A percentile compares a stretch with the other conserved stretches of the same genome.
Conservation (phyloP, 2,329 filamentous ascomycete genomes). For the Chaetomium sp. region DNA sequence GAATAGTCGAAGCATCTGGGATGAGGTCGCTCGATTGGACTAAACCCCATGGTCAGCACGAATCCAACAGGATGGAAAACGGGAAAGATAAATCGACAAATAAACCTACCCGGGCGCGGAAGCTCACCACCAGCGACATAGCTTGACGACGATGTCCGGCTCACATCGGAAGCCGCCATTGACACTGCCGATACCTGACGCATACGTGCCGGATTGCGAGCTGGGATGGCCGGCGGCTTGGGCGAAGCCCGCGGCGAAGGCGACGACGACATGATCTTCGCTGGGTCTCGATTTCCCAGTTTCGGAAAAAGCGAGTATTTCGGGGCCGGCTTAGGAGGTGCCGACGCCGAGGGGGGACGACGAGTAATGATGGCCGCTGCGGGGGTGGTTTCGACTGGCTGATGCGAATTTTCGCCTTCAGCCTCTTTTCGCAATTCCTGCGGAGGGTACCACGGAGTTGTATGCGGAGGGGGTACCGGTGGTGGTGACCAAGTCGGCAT, state of each 20-base stretch:
- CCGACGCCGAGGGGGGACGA: too few species aligned
- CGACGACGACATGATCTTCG: too few species aligned
- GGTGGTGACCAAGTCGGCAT: background rate
- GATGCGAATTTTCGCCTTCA: too few species aligned
- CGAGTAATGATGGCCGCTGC: too few species aligned
- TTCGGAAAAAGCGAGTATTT: background rate
- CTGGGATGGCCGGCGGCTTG: too few species aligned
- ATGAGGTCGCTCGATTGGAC: background rate
- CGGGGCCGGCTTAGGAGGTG: background rate
- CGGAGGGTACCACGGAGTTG: too few species aligned
- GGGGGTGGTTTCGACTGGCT: too few species aligned
- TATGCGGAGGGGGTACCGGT: background rate
- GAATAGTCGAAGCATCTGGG: conserved; percentile 11
- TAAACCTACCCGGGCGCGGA: background rate
- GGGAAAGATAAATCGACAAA: background rate
- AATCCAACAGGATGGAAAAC: too few species aligned
- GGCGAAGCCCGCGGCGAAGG: too few species aligned
- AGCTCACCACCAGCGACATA: background rate
- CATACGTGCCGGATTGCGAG: too few species aligned
- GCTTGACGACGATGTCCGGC: background rate
- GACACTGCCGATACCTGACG: background rate
- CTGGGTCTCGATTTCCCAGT: too few species aligned
- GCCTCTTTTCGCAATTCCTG: too few species aligned
- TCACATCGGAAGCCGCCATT: background rate
- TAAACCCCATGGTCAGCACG: background rate